Base-by-base conservation (phyloP, 2,329 filamentous ascomycete species). In the Drechmeria coniospora region DNA sequence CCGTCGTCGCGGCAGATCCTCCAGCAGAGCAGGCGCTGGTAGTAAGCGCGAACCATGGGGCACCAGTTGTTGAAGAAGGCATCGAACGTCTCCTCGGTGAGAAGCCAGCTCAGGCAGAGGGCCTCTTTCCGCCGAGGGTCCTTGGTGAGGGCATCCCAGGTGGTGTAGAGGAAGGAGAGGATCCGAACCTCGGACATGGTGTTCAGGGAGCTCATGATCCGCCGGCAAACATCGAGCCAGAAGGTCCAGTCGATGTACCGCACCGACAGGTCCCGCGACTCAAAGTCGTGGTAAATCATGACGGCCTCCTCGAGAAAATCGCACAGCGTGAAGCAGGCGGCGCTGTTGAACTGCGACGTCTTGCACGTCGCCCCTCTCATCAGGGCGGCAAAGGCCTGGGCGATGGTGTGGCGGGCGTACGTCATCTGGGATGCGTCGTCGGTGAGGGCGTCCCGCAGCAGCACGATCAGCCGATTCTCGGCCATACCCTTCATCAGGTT, bases 11-110 rank as follows among this genome's bases (percentile, higher is more conserved):
- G 68, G 37, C 79, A 87, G 26, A 94, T 61, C 33, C 84, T 72
- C 86, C 86, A 94, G 53, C 83, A 92, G 14, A 93, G 54, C 27
- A 94, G 57, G 25, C 86, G 80, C 68, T 92, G 90, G 47, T 78
- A 94, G 50, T 93, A 94, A 10, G 83, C 79, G 34, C 86, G 71
- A 14, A 93, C 82, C 86, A 93, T 92, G 0, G 86, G 83, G 44
- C 82, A 92, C 84, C 86, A 93, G 44, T 93, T 83, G 45, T 79
- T 87, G 55, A 93, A 94, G 35, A 83, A 74, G 34, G 70, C 72
- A 44, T 80, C 73, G 47, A 93, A 93, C 2, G 78, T 68, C 15
- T 74, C 63, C 29, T 79, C 74, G 6, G 74, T 67, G 9, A 94
- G 57, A 21, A 94, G 56, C 61, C 90, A 86, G 14, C 74, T 70